A percentile compares a stretch with the other conserved stretches of the same genome.
These are phyloP conservation scores for Dactylonectria macrodidyma DNA, from an alignment of 2,329 filamentous ascomycete genomes.

Conservation along the genomic window DNA sequence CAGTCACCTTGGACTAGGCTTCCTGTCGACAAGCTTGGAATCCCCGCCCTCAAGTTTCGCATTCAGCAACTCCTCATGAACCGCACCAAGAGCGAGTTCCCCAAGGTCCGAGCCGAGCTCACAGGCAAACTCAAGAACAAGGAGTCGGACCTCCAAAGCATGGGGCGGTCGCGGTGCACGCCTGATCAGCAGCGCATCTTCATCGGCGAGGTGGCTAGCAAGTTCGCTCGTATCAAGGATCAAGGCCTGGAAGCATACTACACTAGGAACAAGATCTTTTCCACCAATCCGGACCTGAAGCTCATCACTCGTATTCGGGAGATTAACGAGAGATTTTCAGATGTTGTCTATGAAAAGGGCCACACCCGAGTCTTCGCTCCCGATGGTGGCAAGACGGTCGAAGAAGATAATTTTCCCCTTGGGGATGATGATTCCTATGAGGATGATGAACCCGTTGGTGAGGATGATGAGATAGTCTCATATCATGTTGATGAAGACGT, in stretches of 20 bases:
- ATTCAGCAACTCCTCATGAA: conserved; percentile 57
- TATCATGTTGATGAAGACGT: background rate
- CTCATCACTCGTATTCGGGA: conserved; percentile 57
- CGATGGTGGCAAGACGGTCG: too few species aligned
- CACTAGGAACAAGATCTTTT: conserved; percentile 49
- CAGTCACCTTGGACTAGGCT: conserved; percentile 54
- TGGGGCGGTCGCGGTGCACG: conserved; percentile 51
- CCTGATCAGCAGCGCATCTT: conserved; percentile 53
- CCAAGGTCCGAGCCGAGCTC: conserved; percentile 53
- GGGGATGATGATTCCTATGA: too few species aligned
- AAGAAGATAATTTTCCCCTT: background rate
- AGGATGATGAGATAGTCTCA: background rate
- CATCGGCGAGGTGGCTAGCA: conserved; percentile 52
- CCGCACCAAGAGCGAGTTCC: conserved; percentile 57
- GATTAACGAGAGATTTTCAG: conserved; percentile 55
- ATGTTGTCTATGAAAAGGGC: conserved; percentile 42
- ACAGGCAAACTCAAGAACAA: conserved; percentile 24
- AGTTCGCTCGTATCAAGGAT: conserved; percentile 48
- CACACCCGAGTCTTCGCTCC: conserved; percentile 36
- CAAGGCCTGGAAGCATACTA: conserved; percentile 56
- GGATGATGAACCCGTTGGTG: background rate
- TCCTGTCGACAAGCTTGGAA: conserved; percentile 50
- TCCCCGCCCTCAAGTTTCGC: conserved; percentile 52
- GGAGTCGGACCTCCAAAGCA: conserved; percentile 36
- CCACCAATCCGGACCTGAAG: conserved; percentile 41